Evolutionary conservation across 2,329 filamentous ascomycete genomes (phyloP).

Genomic region (Pseudogymnoascus sp.): DNA sequence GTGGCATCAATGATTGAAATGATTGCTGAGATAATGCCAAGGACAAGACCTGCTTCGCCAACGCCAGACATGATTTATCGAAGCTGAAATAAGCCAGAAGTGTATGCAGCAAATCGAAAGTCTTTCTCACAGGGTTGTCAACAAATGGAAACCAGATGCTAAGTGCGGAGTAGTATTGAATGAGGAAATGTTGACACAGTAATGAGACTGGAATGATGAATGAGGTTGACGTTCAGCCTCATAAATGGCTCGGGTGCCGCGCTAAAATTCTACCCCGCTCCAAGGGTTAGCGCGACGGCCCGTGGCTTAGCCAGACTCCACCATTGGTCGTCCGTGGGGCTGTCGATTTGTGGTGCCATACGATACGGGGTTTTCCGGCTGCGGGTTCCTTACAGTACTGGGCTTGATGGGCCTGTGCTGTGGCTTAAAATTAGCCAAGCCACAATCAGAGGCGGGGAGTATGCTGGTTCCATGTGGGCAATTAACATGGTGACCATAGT

Average conservation of each 20-base stretch:
- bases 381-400: neutral
- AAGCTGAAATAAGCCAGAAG: neutral
- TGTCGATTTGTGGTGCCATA: neutral
- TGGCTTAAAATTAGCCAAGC: neutral
- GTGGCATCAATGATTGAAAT: conserved; percentile 17
- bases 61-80: conserved; percentile 15
- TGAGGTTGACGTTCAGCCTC: too few species aligned
- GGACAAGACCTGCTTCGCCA: conserved; percentile 17
- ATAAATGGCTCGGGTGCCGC: too few species aligned
- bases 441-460: neutral
- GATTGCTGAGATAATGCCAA: conserved; percentile 17
- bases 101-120: neutral
- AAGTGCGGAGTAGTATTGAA: neutral
- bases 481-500: neutral
- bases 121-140: neutral
- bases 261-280: neutral
- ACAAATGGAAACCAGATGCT: neutral
- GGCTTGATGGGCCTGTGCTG: neutral
- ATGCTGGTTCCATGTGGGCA: neutral
- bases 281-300: neutral
- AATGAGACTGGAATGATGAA: neutral
- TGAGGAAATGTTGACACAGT: neutral
- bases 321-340: neutral
- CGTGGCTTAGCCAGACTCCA: neutral
- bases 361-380: neutral